Evolutionary conservation across 1,139 yeast species (phyloP).

Genomic region (Geotrichum klebahnii): DNA sequence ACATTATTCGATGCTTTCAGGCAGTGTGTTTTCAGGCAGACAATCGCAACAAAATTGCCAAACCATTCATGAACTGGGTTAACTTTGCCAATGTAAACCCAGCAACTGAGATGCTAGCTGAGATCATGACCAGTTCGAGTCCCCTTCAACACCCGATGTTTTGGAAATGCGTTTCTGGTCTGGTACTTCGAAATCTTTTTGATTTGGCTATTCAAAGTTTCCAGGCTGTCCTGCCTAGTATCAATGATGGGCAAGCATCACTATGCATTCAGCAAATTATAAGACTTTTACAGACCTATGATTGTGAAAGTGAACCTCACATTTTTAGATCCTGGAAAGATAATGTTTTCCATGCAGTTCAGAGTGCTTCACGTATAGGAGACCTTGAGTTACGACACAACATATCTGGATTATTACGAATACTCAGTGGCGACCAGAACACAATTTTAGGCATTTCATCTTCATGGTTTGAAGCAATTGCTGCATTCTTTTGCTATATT

Average conservation of each 20-base stretch:
- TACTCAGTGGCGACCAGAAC: conserved; percentile 50
- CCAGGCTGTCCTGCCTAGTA: conserved; percentile 17
- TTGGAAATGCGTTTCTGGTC: conserved; percentile 60
- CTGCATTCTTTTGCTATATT: conserved; percentile 59
- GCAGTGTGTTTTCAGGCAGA: conserved; percentile 27
- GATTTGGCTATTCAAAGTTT: conserved; percentile 44
- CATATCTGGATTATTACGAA: conserved; percentile 24
- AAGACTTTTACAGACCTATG: conserved; percentile 27
- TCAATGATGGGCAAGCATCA: conserved; percentile 22
- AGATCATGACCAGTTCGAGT: conserved; percentile 37
- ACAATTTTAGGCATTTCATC: conserved; percentile 49
- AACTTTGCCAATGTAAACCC: conserved; percentile 28
- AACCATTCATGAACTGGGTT: conserved; percentile 29
- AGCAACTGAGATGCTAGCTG: conserved; percentile 24
- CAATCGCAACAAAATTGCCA: conserved; percentile 24
- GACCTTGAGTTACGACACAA: conserved; percentile 21
- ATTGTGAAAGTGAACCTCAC: conserved; percentile 22
- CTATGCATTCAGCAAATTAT: conserved; percentile 26
- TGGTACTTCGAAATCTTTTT: conserved; percentile 61
- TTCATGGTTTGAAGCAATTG: conserved; percentile 69
- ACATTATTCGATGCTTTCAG: conserved; percentile 27
- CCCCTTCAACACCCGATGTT: conserved; percentile 57
- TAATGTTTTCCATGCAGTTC: conserved; percentile 23
- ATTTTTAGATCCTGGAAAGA: conserved; percentile 31
- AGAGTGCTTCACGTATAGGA: conserved; percentile 15